Conservation (phyloP, 306 rosid genomes). For the Citrullus amarus region DNA sequence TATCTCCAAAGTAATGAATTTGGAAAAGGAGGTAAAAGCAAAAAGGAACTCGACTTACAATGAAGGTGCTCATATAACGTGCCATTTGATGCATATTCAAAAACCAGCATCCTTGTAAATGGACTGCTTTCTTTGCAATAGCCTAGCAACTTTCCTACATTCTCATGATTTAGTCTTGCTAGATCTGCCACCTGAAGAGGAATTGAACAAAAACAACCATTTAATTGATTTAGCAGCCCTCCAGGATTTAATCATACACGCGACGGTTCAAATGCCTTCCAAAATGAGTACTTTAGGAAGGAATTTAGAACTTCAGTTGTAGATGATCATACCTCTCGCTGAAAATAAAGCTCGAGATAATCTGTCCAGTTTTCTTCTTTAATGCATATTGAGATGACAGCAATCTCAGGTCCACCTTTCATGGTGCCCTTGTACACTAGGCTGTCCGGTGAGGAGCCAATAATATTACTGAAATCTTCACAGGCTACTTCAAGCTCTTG, state of each 20-base stretch:
- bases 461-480: constrained; percentile 97
- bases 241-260: background rate
- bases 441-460: constrained; percentile 96
- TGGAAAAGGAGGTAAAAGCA: background rate
- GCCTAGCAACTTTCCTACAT: constrained; percentile 73
- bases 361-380: constrained; percentile 90
- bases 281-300: background rate
- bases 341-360: constrained; percentile 83
- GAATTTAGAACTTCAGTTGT: background rate
- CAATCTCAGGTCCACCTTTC: constrained; percentile 92
- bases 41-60: constrained; percentile 31
- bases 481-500: constrained; percentile 96
- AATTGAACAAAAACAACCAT: background rate
- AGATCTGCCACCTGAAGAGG: constrained; percentile 64
- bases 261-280: background rate
- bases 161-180: constrained; percentile 73
- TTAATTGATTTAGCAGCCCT: background rate
- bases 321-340: constrained; percentile 54
- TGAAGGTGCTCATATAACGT: constrained; percentile 82
- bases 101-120: constrained; percentile 89
- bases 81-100: constrained; percentile 93
- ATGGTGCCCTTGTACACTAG: constrained; percentile 88
- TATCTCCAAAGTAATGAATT: constrained; percentile 3
- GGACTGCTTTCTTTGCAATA: constrained; percentile 79
- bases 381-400: constrained; percentile 81